Base-by-base conservation (phyloP, 108 stramenopile genomes). In the Nannochloropsis salina region DNA sequence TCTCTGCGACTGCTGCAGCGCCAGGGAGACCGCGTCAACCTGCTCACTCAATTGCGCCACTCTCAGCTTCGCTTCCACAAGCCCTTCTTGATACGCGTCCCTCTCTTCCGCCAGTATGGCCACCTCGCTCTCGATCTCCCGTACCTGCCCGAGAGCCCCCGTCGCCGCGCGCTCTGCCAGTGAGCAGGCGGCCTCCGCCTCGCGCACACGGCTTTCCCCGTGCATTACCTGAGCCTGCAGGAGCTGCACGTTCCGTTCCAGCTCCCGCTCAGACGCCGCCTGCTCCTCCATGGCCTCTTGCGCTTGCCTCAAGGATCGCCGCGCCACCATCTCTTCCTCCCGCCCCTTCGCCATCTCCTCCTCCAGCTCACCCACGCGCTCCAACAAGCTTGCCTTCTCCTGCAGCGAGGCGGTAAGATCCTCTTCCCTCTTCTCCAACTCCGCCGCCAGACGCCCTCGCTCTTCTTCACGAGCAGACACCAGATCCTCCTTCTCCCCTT, bases 211-310 rank as follows among this genome's bases (percentile, higher is more conserved):
- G 3, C 61, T n/a, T n/a, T 74, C 61, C 61, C 4, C 61, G 6
- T 74, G 61, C 15, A 74, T 74, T 15, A 74, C 61, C 61, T 74
- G 61, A 15, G 61, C 8, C 61, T 74, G 61, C 61, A 74, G 4
- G 20, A 74, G 61, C 61, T 74, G 61, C 61, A 74, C 15, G 61
- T n/a, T 74, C 61, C 61, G 61, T 74, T 74, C 61, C 61, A 74
- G 61, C 61, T 74, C 61, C 61, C 61, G 15, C 61, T 74, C 61
- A 15, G 61, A 1, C 61, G 61, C 61, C 4, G 61, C 61, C 15
- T 74, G 61, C 61, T 15, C 61, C 3, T 74, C 6, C 61, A 6
- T n/a, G 6, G 15, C 61, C 61, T 74, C 61, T n/a, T 74, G 15
- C 6, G 61, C 61, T 74, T 6, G 61, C n/a, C 20, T 6, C 61